phyloP scores from a whole-genome alignment of 371 early-diverging fungal species.

The Gilbertella persicaria region DNA sequence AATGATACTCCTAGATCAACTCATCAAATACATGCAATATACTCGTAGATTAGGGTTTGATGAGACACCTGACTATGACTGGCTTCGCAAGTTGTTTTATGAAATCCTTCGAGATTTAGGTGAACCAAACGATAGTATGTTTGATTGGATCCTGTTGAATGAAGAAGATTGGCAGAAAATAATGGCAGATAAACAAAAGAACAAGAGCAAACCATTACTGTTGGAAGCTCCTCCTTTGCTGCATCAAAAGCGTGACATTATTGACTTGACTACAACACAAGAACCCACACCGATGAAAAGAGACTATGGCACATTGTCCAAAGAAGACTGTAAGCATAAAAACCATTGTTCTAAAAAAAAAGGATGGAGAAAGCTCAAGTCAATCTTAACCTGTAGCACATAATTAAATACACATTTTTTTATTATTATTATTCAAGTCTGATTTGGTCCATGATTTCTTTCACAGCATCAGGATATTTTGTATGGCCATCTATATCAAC shows the following conservation, averaged over 20 bases:
- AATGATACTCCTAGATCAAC: constrained; percentile 51
- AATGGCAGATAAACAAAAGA: not conserved
- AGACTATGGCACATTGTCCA: not conserved
- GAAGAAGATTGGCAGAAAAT: constrained; percentile 48
- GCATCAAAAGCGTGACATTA: not conserved
- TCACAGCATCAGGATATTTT: constrained; percentile 64
- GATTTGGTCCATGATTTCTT: constrained; percentile 27
- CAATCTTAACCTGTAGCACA: not conserved
- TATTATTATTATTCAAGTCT: constrained; percentile 20
- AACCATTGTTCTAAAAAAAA: not conserved
- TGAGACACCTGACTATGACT: constrained; percentile 63
- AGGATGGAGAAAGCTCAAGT: not conserved
- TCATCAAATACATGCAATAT: constrained; percentile 84
- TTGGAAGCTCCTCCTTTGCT: not conserved
- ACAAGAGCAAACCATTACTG: not conserved
- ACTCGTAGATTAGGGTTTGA: constrained; percentile 68
- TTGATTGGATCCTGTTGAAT: constrained; percentile 84
- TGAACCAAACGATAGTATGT: constrained; percentile 83
- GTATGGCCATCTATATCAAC: constrained; percentile 83
- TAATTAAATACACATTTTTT: not conserved
- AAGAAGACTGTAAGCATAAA: not conserved
- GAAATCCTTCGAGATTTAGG: constrained; percentile 68
- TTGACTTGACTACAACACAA: not conserved
- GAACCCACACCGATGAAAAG: not conserved
- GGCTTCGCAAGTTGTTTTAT: constrained; percentile 77